phyloP scores from a whole-genome alignment of 352 stramenopile species.

The Globisporangium paroecandrum region DNA sequence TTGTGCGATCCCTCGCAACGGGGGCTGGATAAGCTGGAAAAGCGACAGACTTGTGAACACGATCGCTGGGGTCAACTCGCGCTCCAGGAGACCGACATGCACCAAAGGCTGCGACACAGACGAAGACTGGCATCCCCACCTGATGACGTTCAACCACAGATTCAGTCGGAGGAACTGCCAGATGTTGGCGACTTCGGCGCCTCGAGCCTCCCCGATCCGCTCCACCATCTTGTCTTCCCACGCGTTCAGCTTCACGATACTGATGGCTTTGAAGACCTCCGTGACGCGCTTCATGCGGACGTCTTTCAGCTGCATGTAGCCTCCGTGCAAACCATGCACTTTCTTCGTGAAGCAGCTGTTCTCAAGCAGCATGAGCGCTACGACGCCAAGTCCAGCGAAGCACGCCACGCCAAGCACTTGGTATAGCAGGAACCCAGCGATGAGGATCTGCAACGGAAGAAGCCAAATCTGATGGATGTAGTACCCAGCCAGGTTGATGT shows the following conservation, averaged over 20 bases:
- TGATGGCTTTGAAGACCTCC: background rate
- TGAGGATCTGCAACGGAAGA: constrained; percentile 46
- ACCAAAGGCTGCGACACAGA: background rate
- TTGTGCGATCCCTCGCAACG: background rate
- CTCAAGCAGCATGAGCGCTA: constrained; percentile 31
- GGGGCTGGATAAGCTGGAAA: background rate
- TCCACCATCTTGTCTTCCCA: background rate
- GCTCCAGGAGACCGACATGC: background rate
- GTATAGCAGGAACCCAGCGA: constrained; percentile 45
- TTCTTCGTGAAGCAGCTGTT: constrained; percentile 33
- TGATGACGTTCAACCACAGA: background rate
- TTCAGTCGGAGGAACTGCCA: background rate
- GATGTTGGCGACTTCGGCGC: background rate
- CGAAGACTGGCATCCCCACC: background rate
- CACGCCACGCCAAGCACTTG: constrained; percentile 33
- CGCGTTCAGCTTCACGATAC: background rate
- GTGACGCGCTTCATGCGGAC: background rate
- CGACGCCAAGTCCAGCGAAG: constrained; percentile 37
- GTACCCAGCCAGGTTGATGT: constrained; percentile 37
- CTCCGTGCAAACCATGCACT: background rate
- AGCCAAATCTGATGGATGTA: constrained; percentile 64
- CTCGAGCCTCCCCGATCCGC: background rate
- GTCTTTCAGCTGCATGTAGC: background rate
- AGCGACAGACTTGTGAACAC: background rate
- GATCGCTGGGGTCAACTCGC: background rate